Conservation (phyloP, 371 early-diverging fungal genomes). For the Coemansia sp. region DNA sequence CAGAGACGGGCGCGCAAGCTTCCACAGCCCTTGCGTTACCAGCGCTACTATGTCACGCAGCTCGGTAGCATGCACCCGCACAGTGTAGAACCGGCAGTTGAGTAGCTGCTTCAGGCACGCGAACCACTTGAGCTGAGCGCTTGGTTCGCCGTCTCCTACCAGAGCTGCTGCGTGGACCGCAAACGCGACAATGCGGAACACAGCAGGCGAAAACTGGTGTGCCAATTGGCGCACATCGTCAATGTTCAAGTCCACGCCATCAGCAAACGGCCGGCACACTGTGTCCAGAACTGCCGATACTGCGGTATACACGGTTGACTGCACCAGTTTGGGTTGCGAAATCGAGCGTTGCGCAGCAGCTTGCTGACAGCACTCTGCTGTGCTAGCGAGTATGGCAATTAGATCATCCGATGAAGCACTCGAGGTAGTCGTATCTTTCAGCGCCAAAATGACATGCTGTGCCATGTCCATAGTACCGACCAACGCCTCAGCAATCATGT, state of each 20-base stretch:
- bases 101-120: constrained; percentile 19
- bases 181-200: constrained; percentile 25
- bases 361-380: constrained; percentile 17
- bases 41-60: constrained; percentile 16
- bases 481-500: not conserved
- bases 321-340: not conserved
- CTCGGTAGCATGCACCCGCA: constrained; percentile 9
- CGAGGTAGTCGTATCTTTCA: not conserved
- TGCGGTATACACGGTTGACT: not conserved
- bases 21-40: constrained; percentile 27
- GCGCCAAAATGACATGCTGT: not conserved
- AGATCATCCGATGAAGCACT: not conserved
- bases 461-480: not conserved
- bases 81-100: constrained; percentile 27
- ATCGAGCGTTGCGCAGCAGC: not conserved
- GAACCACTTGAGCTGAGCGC: constrained; percentile 22
- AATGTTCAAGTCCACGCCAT: constrained; percentile 10
- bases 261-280: constrained; percentile 17
- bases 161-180: not conserved
- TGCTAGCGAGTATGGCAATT: constrained; percentile 5
- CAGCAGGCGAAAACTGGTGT: not conserved
- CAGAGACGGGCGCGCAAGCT: constrained; percentile 30
- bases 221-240: not conserved
- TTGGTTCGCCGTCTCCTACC: not conserved
- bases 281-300: constrained; percentile 4